Evolutionary conservation across 257 asterid species (phyloP).

Genomic region (Salvia hispanica): DNA sequence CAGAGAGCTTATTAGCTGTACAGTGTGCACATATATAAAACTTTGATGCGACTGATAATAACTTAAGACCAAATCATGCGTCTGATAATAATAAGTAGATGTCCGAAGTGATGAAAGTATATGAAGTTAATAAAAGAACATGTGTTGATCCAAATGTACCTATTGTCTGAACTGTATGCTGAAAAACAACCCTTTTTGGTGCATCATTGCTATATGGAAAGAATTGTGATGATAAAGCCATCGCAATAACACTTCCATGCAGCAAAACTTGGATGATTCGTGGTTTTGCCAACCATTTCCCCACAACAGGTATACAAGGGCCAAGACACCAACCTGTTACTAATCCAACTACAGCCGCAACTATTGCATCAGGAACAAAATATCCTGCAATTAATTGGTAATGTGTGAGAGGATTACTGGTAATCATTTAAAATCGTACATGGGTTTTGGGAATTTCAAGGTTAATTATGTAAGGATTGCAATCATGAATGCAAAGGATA

Average conservation of each 20-base stretch:
- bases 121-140: conserved; percentile 5
- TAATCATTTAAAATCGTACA: neutral
- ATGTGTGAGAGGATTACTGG: conserved; percentile 28
- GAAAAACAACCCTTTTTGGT: conserved; percentile 87
- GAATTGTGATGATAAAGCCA: conserved; percentile 89
- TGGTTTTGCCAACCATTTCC: conserved; percentile 72
- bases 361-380: conserved; percentile 80
- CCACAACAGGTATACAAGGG: conserved; percentile 83
- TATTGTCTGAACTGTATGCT: conserved; percentile 72
- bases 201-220: conserved; percentile 97
- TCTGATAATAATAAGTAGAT: neutral
- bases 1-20: conserved; percentile 16
- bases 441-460: neutral
- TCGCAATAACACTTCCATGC: conserved; percentile 65
- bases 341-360: conserved; percentile 78
- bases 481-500: conserved; percentile 18
- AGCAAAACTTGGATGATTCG: conserved; percentile 65
- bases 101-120: neutral
- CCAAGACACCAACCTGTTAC: conserved; percentile 93
- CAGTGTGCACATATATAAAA: neutral
- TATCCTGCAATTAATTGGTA: conserved; percentile 56
- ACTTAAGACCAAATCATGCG: conserved; percentile 20
- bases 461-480: conserved; percentile 8
- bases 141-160: conserved; percentile 49
- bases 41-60: conserved; percentile 16